Percentiles rank a stretch among this genome's conserved stretches.
Evolutionary conservation across 805 yeast species (phyloP).

Genomic region (Ogataea dorogensis): DNA sequence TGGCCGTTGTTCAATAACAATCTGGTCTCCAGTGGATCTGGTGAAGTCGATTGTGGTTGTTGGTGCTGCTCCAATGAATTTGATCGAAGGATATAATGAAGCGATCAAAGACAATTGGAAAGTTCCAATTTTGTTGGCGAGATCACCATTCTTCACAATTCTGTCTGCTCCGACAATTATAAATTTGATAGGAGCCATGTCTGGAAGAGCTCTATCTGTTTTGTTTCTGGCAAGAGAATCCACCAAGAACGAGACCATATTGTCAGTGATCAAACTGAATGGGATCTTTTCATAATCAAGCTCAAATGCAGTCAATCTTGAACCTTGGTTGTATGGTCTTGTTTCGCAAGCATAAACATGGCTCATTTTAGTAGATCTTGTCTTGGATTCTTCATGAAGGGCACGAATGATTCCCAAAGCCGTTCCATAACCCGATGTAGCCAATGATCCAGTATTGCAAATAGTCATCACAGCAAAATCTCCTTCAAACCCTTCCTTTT

Average conservation of each 20-base stretch:
- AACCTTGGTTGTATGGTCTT: constrained; percentile 95
- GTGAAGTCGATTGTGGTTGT: constrained; percentile 80
- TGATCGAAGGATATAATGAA: constrained; percentile 59
- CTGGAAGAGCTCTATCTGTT: constrained; percentile 25
- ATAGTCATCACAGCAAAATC: constrained; percentile 84
- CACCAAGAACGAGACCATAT: constrained; percentile 82
- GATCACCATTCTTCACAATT: constrained; percentile 88
- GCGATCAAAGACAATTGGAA: constrained; percentile 81
- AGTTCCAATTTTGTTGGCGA: constrained; percentile 96
- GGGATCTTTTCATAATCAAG: constrained; percentile 84
- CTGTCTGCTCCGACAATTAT: constrained; percentile 96
- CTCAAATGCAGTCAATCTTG: constrained; percentile 89
- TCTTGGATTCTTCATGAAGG: constrained; percentile 45
- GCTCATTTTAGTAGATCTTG: constrained; percentile 42
- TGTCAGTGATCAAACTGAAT: constrained; percentile 83
- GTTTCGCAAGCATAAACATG: constrained; percentile 90
- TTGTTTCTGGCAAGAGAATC: constrained; percentile 38
- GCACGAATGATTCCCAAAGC: constrained; percentile 91
- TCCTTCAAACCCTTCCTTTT: constrained; percentile 49
- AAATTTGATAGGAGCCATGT: constrained; percentile 70
- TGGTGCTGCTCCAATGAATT: constrained; percentile 94
- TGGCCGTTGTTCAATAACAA: constrained; percentile 87
- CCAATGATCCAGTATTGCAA: constrained; percentile 95
- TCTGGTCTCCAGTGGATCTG: constrained; percentile 67
- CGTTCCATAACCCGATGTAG: constrained; percentile 97